Evolutionary conservation across 371 early-diverging fungal genomes (phyloP).

Genomic region (Circinella umbellata): DNA sequence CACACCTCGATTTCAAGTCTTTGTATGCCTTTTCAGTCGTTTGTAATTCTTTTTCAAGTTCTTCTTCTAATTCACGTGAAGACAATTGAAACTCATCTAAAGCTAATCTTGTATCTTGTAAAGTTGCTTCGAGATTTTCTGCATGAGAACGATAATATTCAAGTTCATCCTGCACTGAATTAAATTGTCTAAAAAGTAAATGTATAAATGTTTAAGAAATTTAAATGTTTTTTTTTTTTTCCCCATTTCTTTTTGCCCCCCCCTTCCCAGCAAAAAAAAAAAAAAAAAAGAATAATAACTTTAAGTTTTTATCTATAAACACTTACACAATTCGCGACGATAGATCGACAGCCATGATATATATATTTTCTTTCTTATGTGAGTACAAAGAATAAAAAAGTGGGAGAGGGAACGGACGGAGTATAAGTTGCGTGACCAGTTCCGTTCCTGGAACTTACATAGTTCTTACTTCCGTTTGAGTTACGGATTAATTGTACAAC

Average conservation of each 20-base stretch:
- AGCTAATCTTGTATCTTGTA: slow-evolving; percentile 61
- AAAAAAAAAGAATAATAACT: not conserved
- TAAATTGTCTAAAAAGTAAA: slow-evolving; percentile 43
- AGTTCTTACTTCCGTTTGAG: too few relatives aligned
- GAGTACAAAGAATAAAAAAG: not conserved
- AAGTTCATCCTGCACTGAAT: slow-evolving; percentile 59
- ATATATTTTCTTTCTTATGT: not conserved
- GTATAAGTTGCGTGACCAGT: not conserved
- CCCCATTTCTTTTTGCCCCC: too few relatives aligned
- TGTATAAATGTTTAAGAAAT: not conserved
- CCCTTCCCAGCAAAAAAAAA: not conserved
- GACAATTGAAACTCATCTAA: slow-evolving; percentile 68
- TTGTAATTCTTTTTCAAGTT: slow-evolving; percentile 65
- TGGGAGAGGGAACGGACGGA: not conserved
- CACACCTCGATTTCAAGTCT: slow-evolving; percentile 65
- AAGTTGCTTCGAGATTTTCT: slow-evolving; percentile 50
- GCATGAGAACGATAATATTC: slow-evolving; percentile 60
- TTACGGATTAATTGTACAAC: too few relatives aligned
- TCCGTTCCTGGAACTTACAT: too few relatives aligned
- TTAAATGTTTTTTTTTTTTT: too few relatives aligned
- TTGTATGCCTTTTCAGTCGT: slow-evolving; percentile 64
- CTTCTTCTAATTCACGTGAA: slow-evolving; percentile 68
- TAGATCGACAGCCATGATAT: slow-evolving; percentile 3
- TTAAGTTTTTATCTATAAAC: not conserved
- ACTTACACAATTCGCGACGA: slow-evolving; percentile 26